Conservation (phyloP, 495 filamentous ascomycete species). For the Sordaria brevicollis region DNA sequence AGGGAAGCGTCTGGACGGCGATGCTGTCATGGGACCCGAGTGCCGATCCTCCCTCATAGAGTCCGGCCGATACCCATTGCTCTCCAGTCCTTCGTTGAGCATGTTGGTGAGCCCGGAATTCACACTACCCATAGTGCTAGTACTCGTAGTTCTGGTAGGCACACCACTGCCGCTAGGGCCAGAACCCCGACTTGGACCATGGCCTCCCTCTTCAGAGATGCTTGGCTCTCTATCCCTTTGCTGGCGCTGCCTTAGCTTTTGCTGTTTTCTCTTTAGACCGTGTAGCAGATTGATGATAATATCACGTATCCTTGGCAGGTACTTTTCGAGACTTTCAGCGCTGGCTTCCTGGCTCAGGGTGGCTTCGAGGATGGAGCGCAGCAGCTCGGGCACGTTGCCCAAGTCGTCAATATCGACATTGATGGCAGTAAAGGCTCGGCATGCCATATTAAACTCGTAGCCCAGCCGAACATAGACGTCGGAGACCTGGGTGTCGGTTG, state of each 20-base stretch:
- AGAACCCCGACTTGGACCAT: not conserved
- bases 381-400: constrained; percentile 84
- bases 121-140: constrained; percentile 51
- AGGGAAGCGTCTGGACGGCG: constrained; percentile 30
- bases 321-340: constrained; percentile 80
- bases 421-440: constrained; percentile 89
- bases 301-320: constrained; percentile 85
- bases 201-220: constrained; percentile 21
- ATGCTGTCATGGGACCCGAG: constrained; percentile 18
- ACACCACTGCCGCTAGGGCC: constrained; percentile 2
- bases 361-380: constrained; percentile 85
- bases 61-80: constrained; percentile 28
- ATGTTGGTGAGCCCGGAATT: constrained; percentile 53
- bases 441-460: constrained; percentile 98
- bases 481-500: constrained; percentile 87
- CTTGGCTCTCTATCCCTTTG: constrained; percentile 53
- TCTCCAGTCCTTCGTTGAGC: constrained; percentile 49
- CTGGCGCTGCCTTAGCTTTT: constrained; percentile 73
- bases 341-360: constrained; percentile 95
- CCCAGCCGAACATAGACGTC: constrained; percentile 96
- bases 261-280: constrained; percentile 92
- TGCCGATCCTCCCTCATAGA: constrained; percentile 16
- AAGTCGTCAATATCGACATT: constrained; percentile 90
- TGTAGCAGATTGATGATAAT: constrained; percentile 97
- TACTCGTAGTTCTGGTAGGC: constrained; percentile 50